Evolutionary conservation across 306 rosid genomes (phyloP).

Genomic region (Crotalaria pallida): DNA sequence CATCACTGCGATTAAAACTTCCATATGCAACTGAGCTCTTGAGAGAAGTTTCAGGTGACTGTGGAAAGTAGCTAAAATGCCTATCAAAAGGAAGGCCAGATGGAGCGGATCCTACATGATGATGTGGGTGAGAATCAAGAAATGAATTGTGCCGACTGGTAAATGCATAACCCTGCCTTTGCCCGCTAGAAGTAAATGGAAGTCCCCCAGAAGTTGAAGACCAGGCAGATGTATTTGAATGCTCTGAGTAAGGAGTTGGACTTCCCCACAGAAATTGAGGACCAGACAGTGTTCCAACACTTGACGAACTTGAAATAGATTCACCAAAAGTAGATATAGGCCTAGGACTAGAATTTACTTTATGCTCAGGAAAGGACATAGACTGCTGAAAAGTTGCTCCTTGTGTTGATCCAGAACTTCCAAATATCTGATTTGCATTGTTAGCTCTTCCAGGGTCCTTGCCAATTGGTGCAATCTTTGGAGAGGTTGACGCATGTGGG

Average conservation of each 20-base stretch:
- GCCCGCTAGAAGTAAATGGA: slow-evolving; percentile 61
- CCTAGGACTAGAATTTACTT: slow-evolving; percentile 57
- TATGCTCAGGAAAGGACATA: slow-evolving; percentile 62
- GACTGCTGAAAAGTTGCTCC: slow-evolving; percentile 61
- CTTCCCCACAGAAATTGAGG: slow-evolving; percentile 98
- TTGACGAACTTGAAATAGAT: slow-evolving; percentile 50
- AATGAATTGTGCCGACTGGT: slow-evolving; percentile 46
- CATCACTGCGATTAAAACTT: slow-evolving; percentile 45
- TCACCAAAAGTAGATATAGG: slow-evolving; percentile 54
- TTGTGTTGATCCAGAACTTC: slow-evolving; percentile 40
- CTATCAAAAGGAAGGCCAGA: slow-evolving; percentile 72
- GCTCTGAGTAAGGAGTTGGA: slow-evolving; percentile 64
- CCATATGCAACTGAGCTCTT: slow-evolving; percentile 47
- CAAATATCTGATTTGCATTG: slow-evolving; percentile 38
- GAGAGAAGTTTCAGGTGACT: slow-evolving; percentile 75
- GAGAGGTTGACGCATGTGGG: slow-evolving; percentile 51
- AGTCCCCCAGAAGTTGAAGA: slow-evolving; percentile 55
- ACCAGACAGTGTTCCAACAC: slow-evolving; percentile 77
- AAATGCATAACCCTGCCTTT: slow-evolving; percentile 67
- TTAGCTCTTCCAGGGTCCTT: slow-evolving; percentile 69
- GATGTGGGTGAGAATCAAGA: slow-evolving; percentile 55
- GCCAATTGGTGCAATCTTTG: slow-evolving; percentile 86
- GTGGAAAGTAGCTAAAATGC: slow-evolving; percentile 72
- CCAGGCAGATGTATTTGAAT: slow-evolving; percentile 63
- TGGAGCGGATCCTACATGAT: slow-evolving; percentile 93